These are phyloP conservation scores for Cardamine resedifolia DNA, from an alignment of 345 rosid genomes.

Conservation along the genomic window DNA sequence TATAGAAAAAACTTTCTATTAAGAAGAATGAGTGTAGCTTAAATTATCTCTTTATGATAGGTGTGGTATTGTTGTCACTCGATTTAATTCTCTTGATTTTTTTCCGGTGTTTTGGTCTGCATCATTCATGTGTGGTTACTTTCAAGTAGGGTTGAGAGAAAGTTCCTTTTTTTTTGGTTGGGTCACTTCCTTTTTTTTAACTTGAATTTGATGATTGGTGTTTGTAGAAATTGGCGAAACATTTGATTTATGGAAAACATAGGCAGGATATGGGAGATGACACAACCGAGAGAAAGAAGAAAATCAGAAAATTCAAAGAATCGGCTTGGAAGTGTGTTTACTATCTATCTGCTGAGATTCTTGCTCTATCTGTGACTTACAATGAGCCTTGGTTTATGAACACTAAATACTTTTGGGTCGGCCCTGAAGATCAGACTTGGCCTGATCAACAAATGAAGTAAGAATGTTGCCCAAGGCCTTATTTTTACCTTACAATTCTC, in stretches of 20 bases:
- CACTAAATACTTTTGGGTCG: slow-evolving; percentile 75
- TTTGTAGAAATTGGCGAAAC: slow-evolving; percentile 59
- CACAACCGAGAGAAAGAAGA: slow-evolving; percentile 47
- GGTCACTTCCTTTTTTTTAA: background rate
- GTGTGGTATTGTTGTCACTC: background rate
- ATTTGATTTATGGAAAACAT: slow-evolving; percentile 56
- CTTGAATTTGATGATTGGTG: slow-evolving; percentile 25
- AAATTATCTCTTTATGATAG: slow-evolving; percentile 9
- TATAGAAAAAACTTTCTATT: background rate
- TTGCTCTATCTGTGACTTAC: slow-evolving; percentile 57
- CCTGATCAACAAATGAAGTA: slow-evolving; percentile 87
- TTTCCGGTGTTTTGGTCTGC: background rate
- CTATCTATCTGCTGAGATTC: slow-evolving; percentile 71
- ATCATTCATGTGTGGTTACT: slow-evolving; percentile 19
- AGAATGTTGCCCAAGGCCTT: slow-evolving; percentile 27
- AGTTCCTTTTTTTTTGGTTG: background rate
- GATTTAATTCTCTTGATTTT: background rate
- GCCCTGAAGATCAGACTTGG: slow-evolving; percentile 82
- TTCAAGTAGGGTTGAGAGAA: background rate
- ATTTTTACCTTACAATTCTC: background rate
- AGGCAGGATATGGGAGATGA: slow-evolving; percentile 41
- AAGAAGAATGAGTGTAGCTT: slow-evolving; percentile 15
- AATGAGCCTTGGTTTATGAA: slow-evolving; percentile 84
- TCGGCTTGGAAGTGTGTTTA: slow-evolving; percentile 92
- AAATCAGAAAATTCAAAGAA: slow-evolving; percentile 75